Base-by-base conservation (phyloP, 495 filamentous ascomycete species). In the Hypoxylon rickii region DNA sequence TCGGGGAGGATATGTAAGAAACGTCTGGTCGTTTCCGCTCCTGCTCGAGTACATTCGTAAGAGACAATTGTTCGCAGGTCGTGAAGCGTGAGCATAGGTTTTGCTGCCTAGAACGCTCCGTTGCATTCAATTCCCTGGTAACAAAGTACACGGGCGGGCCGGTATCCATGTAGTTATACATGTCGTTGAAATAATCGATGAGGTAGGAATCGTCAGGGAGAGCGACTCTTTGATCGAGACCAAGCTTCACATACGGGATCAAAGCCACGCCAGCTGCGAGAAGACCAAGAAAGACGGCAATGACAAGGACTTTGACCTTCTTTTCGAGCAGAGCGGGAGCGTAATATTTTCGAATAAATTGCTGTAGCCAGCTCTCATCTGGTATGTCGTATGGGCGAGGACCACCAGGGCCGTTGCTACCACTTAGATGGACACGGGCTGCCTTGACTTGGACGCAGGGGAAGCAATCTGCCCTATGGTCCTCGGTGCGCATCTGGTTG, bases 91-190 rank as follows among this genome's bases (percentile, higher is more conserved):
- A 88, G 69, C 94, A 98, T 32, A 98, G 78, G 45, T 94, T 83
- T 65, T 88, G 85, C 65, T 98, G 95, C 26, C 87, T 80, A 8
- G 74, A 62, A 37, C 89, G 78, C 45, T 87, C 64, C 2, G 92
- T 96, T 17, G 82, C 79, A 52, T 97, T 91, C 45, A 96, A 75
- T 40, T 88, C 81, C 4, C 84, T 80, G 20, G 90, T 91, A 24
- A 98, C 93, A 66, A 98, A 98, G 69, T 97, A 98, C 21, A 97
- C 92, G 0, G 94, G 94, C 47, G 95, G 93, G 0, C 94, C 94
- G 32, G 86, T 84, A 38, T 89, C 88, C 65, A 98, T 89, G 68
- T 97, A 98, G 40, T 83, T 84, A 67, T 96, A 91, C 19, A 98
- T 80, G 63, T 98, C 94, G 66, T 97, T 88, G 76, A 97, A 98